Percentiles rank a stretch among this genome's conserved stretches.
phyloP scores from a whole-genome alignment of 2,329 filamentous ascomycete genomes.

The Gyromitra esculenta region DNA sequence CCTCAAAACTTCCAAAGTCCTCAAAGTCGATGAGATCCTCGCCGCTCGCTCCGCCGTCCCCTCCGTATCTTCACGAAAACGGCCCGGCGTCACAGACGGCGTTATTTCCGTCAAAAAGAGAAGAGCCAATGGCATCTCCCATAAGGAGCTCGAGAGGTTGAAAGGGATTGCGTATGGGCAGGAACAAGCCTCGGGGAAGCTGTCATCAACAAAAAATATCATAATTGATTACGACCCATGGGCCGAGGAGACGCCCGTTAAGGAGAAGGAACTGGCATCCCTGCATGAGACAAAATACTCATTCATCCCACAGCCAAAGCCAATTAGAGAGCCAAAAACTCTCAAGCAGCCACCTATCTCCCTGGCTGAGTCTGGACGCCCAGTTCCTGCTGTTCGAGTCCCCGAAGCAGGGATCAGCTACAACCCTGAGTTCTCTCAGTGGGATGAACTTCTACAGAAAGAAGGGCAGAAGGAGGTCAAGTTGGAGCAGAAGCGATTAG shows the following conservation, averaged over 20 bases:
- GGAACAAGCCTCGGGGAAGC: slow-evolving; percentile 30
- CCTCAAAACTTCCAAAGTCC: slow-evolving; percentile 75
- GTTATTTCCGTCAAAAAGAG: slow-evolving; percentile 78
- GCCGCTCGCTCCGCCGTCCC: slow-evolving; percentile 82
- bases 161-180: slow-evolving; percentile 80
- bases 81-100: slow-evolving; percentile 75
- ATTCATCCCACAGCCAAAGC: slow-evolving; percentile 73
- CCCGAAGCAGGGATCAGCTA: slow-evolving; percentile 88
- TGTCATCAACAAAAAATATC: slow-evolving; percentile 60
- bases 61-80: slow-evolving; percentile 80
- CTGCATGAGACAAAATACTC: slow-evolving; percentile 61
- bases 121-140: slow-evolving; percentile 80
- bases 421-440: slow-evolving; percentile 88
- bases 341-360: slow-evolving; percentile 81
- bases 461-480: slow-evolving; percentile 68
- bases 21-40: slow-evolving; percentile 93
- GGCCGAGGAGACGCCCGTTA: slow-evolving; percentile 64
- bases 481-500: slow-evolving; percentile 56
- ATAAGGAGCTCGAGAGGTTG: slow-evolving; percentile 83
- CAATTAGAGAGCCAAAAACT: slow-evolving; percentile 77
- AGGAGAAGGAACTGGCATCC: slow-evolving; percentile 60
- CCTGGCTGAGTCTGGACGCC: slow-evolving; percentile 81
- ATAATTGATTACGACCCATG: slow-evolving; percentile 82
- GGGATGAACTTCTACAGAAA: slow-evolving; percentile 76
- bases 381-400: slow-evolving; percentile 78